Base-by-base conservation (phyloP, 2,329 filamentous ascomycete species). In the Dryadomyces quercivorus region DNA sequence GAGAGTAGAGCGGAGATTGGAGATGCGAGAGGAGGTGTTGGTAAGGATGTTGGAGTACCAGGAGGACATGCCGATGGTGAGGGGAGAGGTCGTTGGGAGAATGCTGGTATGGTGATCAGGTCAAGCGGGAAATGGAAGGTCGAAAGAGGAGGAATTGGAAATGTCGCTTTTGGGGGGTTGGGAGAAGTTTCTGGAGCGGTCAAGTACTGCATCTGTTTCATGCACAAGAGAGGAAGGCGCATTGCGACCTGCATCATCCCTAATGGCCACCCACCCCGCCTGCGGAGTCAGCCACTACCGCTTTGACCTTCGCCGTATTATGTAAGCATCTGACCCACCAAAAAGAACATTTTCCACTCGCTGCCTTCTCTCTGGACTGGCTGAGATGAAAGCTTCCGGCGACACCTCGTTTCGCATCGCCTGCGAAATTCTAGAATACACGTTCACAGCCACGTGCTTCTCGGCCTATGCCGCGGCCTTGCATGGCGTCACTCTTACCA, bases 11-110 rank as follows among this genome's bases (percentile, higher is more conserved):
- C 80, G 79, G 53, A 84, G 76, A 61, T 80, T 78, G 60, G 78
- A 80, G 65, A 85, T 80, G 63, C 81, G 78, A 49, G 81, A 82
- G 55, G 81, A 79, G 44, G 82, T 82, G 59, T 77, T 82, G 61
- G 77, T 81, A 64, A 84, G 72, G 65, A 84, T 77, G 65, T 84
- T 88, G 64, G 84, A 86, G 72, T 94, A 86, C 77, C 91, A 94
- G 62, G 85, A 86, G 63, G 86, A 78, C 85, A 89, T 89, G 63
- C 62, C 72, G 26, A 31, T 50, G 13, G 22, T 6, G 20, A 16
- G 40, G 20, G 22, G 26, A 38, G 16, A 47, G 8, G 8, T 34
- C n/a, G 31, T n/a, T 8, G 8, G 13, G 34, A 53, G 21, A 26
- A 16, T 31, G 8, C 26, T 31, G 26, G 8, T 31, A 8, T 31